Evolutionary conservation across 2,329 filamentous ascomycete genomes (phyloP).

Genomic region (Fusarium abutilonis): DNA sequence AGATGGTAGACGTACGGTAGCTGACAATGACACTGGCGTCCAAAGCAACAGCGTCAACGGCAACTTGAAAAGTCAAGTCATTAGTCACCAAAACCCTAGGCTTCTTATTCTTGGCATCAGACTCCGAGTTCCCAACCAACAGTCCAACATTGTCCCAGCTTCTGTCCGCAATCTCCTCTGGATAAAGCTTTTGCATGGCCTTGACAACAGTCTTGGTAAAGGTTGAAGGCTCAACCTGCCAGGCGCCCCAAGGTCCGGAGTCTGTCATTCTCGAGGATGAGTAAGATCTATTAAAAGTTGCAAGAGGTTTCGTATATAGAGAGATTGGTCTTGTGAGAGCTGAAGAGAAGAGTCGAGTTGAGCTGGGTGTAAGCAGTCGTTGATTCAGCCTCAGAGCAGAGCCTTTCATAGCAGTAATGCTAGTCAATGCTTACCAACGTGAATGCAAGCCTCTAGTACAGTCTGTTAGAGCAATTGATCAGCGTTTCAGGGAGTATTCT

Average conservation of each 20-base stretch:
- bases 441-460: background rate
- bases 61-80: slow-evolving; percentile 88
- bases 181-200: slow-evolving; percentile 88
- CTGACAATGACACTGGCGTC: slow-evolving; percentile 83
- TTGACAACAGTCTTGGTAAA: slow-evolving; percentile 72
- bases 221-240: slow-evolving; percentile 51
- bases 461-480: background rate
- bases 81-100: slow-evolving; percentile 72
- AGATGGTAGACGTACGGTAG: slow-evolving; percentile 71
- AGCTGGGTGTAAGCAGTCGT: slow-evolving; percentile 18
- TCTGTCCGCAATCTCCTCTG: slow-evolving; percentile 86
- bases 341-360: background rate
- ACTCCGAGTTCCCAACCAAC: slow-evolving; percentile 61
- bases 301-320: background rate
- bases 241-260: slow-evolving; percentile 52
- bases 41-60: slow-evolving; percentile 84
- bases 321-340: background rate
- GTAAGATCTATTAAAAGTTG: slow-evolving; percentile 12
- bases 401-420: slow-evolving; percentile 31
- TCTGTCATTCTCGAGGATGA: slow-evolving; percentile 43
- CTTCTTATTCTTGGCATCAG: slow-evolving; percentile 44
- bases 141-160: slow-evolving; percentile 98
- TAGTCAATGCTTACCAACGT: background rate
- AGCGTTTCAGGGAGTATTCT: background rate
- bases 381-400: slow-evolving; percentile 17